Conservation (phyloP, 345 rosid species). For the Citrus hindsii region DNA sequence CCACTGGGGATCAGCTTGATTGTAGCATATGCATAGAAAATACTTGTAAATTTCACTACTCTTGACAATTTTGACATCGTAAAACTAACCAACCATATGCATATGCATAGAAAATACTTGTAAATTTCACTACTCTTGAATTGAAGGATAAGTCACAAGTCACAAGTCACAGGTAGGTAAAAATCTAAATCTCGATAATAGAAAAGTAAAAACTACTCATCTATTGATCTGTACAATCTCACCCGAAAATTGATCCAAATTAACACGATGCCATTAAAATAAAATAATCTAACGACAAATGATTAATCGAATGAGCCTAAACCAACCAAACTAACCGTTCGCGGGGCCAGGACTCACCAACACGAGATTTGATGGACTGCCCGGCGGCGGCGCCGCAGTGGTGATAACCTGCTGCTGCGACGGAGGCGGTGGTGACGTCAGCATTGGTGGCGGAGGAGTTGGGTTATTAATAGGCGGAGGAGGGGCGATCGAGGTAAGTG, state of each 20-base stretch:
- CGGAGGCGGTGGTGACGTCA: constrained; percentile 20
- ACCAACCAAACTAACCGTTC: constrained; percentile 38
- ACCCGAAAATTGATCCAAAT: neutral
- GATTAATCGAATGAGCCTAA: too few relatives aligned
- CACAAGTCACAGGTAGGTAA: neutral
- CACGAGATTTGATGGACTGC: constrained; percentile 49
- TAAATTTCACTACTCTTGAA: neutral
- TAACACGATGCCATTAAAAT: neutral
- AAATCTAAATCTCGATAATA: neutral
- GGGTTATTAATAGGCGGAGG: constrained; percentile 18
- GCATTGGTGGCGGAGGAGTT: constrained; percentile 31
- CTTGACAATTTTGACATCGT: neutral
- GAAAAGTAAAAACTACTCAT: neutral
- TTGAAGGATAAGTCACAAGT: too few relatives aligned
- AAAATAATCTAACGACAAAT: neutral
- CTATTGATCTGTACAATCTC: constrained; percentile 5
- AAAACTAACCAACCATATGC: neutral
- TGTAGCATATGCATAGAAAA: too few relatives aligned
- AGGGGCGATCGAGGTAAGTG: constrained; percentile 27
- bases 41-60: too few relatives aligned
- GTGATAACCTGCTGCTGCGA: constrained; percentile 9
- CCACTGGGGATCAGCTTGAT: neutral
- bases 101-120: neutral
- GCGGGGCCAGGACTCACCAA: constrained; percentile 57
- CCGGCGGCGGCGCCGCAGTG: constrained; percentile 47